Base-by-base conservation (phyloP, 805 yeast species). In the Barnettozyma siamensis region DNA sequence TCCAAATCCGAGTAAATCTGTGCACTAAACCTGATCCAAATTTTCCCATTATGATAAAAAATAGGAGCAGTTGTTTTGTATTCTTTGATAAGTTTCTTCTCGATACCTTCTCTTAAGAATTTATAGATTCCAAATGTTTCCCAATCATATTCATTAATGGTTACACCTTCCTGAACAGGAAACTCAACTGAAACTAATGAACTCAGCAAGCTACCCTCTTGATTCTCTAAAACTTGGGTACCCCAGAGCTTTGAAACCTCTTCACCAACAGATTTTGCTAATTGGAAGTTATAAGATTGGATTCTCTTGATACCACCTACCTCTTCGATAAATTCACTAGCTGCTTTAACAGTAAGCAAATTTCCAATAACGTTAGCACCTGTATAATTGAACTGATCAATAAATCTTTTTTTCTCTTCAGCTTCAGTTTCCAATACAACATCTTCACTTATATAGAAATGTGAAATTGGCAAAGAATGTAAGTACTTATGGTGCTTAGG, bases 391-490 rank as follows among this genome's bases (percentile, higher is more conserved):
- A 82, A 83, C 43, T 73, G 70, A 37, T 70, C 66, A 29, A 66
- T 5, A 11, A 28, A 37, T 35, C 41, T 40, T 31, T 45, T 38
- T 10, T 31, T 29, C 17, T 37, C 33, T 31, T 30, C 39, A n/a
- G 32, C 20, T 4, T 28, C 28, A 8, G 44, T 54, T 35, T 54
- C 47, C 31, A 60, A 42, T 33, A 47, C 63, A 9, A 59, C 58
- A 24, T 66, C 65, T 21, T 55, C 62, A 28, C 35, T 41, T 8
- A 65, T 48, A 47, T 70, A 78, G 8, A 60, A 55, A 43, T 75
- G 78, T 28, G 81, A 72, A 4, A 81, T 60, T 1, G 88, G 87
- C 44, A 77, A 52, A 0, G 83, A 70, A 43, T 78, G 81, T 41
- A 81, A 61, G 2, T 45, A 31, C 1, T 57, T 51, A 42, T 78